phyloP scores from a whole-genome alignment of 352 stramenopile genomes.

The Globisporangium mamillatum region DNA sequence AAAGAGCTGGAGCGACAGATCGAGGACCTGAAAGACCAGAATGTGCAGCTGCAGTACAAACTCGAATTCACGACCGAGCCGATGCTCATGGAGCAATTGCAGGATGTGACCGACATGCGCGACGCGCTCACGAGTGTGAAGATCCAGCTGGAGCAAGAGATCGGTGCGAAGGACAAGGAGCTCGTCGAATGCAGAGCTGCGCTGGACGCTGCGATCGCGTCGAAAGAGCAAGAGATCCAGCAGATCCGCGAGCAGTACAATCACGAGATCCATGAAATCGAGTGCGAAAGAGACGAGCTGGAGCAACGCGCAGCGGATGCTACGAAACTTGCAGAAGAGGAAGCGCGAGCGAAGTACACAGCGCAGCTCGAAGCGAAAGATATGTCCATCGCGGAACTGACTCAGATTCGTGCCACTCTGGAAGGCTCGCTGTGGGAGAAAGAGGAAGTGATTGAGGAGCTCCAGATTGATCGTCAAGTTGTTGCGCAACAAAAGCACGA shows the following conservation, averaged over 20 bases:
- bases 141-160: constrained; percentile 60
- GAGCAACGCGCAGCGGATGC: constrained; percentile 37
- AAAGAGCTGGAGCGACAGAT: constrained; percentile 49
- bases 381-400: constrained; percentile 14
- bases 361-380: constrained; percentile 40
- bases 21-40: constrained; percentile 76
- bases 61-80: constrained; percentile 78
- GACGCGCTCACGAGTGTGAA: constrained; percentile 70
- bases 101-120: constrained; percentile 81
- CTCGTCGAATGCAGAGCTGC: constrained; percentile 34
- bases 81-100: constrained; percentile 77
- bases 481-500: constrained; percentile 32
- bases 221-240: constrained; percentile 39
- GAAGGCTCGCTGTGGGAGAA: constrained; percentile 35
- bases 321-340: constrained; percentile 25
- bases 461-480: constrained; percentile 25
- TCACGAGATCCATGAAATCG: constrained; percentile 36
- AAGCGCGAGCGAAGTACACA: constrained; percentile 26
- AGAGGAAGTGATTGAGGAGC: constrained; percentile 27
- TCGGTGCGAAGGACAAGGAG: constrained; percentile 63
- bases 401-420: constrained; percentile 21
- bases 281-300: constrained; percentile 29
- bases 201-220: constrained; percentile 21
- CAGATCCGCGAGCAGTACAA: constrained; percentile 35
- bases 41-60: constrained; percentile 83